phyloP scores from a whole-genome alignment of 768 basidiomycete genomes.

The Porpolomopsis calyptriformis region DNA sequence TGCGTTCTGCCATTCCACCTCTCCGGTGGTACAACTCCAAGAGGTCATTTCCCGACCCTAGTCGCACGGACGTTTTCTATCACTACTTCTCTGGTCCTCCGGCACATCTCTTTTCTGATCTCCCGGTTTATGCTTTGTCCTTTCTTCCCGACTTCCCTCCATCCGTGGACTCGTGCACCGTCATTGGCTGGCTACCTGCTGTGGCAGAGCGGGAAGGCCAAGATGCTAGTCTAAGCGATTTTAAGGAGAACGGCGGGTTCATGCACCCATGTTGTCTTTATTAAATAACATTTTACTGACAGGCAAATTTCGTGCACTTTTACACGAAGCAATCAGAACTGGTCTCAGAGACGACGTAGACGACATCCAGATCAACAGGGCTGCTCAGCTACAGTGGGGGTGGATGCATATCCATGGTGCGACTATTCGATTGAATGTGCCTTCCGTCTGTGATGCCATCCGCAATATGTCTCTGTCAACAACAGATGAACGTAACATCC shows the following conservation, averaged over 20 bases:
- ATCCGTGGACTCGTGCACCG: conserved; percentile 33
- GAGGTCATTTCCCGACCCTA: conserved; percentile 37
- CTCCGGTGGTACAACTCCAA: too few relatives aligned
- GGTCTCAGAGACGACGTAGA: conserved; percentile 50
- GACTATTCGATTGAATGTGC: conserved; percentile 3
- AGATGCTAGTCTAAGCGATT: conserved; percentile 57
- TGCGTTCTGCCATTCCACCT: too few relatives aligned
- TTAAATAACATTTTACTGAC: background rate
- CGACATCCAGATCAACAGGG: conserved; percentile 54
- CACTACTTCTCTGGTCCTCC: conserved; percentile 53
- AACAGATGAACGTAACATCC: conserved; percentile 63
- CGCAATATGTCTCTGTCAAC: too few relatives aligned
- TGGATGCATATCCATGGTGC: conserved; percentile 79
- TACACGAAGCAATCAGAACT: conserved; percentile 50
- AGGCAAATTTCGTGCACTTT: conserved; percentile 50
- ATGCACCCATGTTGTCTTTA: background rate
- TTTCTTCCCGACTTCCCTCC: conserved; percentile 42
- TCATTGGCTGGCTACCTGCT: conserved; percentile 68
- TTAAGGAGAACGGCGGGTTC: conserved; percentile 57
- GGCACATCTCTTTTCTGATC: conserved; percentile 31
- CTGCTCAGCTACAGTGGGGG: conserved; percentile 56
- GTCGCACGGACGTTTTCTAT: conserved; percentile 59
- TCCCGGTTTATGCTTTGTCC: conserved; percentile 54
- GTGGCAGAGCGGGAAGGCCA: conserved; percentile 17
- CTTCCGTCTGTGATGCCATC: background rate